Base-by-base conservation (phyloP, 257 asterid species). In the Nicotiana sylvestris region DNA sequence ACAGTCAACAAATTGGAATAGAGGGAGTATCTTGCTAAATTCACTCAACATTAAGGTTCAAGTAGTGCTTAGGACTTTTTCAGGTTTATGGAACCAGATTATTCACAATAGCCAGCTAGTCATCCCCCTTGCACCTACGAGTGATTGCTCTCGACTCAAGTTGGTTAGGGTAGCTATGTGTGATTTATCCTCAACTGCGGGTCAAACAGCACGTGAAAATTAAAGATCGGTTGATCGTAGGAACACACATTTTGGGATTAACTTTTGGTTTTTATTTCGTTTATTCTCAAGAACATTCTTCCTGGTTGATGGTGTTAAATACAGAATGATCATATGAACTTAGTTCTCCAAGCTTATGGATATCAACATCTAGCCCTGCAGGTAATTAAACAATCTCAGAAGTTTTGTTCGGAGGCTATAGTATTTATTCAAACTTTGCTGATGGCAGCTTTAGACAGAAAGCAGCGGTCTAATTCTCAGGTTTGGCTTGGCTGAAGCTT, bases 341-440 rank as follows among this genome's bases (percentile, higher is more conserved):
- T 29, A 21, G 61, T 60, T 43, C 66, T 81, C 74, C 16, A 64
- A 29, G 30, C 83, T 29, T 65, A 30, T 49, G 30, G 61, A 5
- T 49, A 16, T 51, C 74, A 69, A 30, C 77, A 18, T 53, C 76
- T 43, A 55, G 1, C 46, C 30, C 11, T 85, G 85, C 92, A 96
- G 98, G 86, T 90, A 82, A 15, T 89, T 69, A 85, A 86, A 74
- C 98, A 93, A 84, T 94, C 98, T 46, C 85, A 84, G 46, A 94
- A 93, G 84, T 91, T 87, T 33, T 96, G 93, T 84, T 98, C 99
- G 0, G 99, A 94, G 93, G 97, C 97, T 37, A 81, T 96, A 84
- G 84, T 89, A 11, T 96, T 93, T 85, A 83, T 94, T 8, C 93
- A 89, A 77, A 89, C 97, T 80, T 77, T 91, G 93, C 89, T 94